Evolutionary conservation across 805 yeast species (phyloP).

Genomic region (Yamadazyma phyllophila): DNA sequence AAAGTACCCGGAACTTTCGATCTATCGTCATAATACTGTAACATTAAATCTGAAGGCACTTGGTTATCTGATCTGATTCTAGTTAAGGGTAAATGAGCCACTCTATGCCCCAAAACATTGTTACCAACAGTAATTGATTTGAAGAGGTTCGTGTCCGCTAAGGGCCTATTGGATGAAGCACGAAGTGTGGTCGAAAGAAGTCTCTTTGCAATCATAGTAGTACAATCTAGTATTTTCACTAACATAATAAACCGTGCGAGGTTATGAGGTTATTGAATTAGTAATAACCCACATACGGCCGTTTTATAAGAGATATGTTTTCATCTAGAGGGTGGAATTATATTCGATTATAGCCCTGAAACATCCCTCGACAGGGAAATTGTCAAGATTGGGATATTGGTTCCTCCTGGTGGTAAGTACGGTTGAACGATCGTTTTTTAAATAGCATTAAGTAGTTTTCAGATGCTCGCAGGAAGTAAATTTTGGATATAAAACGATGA

Average conservation of each 20-base stretch:
- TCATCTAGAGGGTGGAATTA: too few species aligned
- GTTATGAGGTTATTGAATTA: too few species aligned
- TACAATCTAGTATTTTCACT: neutral
- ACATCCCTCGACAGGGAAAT: too few species aligned
- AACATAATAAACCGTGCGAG: too few species aligned
- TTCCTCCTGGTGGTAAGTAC: too few species aligned
- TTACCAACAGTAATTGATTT: constrained; percentile 35
- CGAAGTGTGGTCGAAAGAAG: neutral
- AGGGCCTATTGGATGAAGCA: constrained; percentile 6
- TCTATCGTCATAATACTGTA: constrained; percentile 30
- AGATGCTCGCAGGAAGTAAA: neutral
- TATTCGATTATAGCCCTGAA: too few species aligned
- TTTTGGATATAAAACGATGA: constrained; percentile 12
- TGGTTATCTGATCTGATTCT: constrained; percentile 23
- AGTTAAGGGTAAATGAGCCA: constrained; percentile 27
- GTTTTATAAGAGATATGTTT: too few species aligned
- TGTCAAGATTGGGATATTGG: too few species aligned
- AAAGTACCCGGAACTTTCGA: constrained; percentile 31
- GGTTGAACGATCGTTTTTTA: too few species aligned
- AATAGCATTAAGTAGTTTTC: neutral
- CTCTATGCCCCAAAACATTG: constrained; percentile 19
- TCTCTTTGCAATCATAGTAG: neutral
- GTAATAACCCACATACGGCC: too few species aligned
- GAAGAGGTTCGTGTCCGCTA: constrained; percentile 26
- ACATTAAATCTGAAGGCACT: constrained; percentile 28